These are phyloP conservation scores for Aspergillus conjunctus DNA, from an alignment of 495 filamentous ascomycete species.

Conservation along the genomic window DNA sequence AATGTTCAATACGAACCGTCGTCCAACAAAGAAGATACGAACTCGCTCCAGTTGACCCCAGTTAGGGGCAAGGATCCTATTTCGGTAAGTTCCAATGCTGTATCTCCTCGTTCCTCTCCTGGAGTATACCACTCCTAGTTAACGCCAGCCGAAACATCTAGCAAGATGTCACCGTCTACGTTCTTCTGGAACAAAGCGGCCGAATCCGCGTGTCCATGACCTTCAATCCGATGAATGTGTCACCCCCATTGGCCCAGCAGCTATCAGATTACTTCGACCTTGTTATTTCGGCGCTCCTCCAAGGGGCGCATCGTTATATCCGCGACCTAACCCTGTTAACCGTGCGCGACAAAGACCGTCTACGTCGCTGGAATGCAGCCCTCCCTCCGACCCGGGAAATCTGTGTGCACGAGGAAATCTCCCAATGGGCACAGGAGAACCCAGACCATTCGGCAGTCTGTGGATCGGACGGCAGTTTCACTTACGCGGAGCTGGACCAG, in stretches of 20 bases:
- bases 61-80: neutral
- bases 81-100: neutral
- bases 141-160: no score
- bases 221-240: conserved; percentile 24
- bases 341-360: neutral
- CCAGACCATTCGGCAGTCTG: neutral
- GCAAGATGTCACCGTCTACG: conserved; percentile 15
- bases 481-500: conserved; percentile 8
- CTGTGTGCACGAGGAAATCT: neutral
- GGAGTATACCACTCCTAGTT: no score
- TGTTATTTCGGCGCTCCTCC: conserved; percentile 26
- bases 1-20: conserved; percentile 11
- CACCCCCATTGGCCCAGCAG: conserved; percentile 21
- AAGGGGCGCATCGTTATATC: conserved; percentile 26
- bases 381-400: neutral
- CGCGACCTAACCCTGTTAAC: neutral
- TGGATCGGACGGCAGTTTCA: conserved; percentile 1
- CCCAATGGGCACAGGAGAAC: neutral
- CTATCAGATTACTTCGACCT: conserved; percentile 28
- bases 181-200: conserved; percentile 36
- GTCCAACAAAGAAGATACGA: neutral
- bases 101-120: neutral
- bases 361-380: conserved; percentile 1
- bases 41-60: neutral
- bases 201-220: conserved; percentile 31